Evolutionary conservation across 768 basidiomycete genomes (phyloP).

Genomic region (Cubamyces sp.): DNA sequence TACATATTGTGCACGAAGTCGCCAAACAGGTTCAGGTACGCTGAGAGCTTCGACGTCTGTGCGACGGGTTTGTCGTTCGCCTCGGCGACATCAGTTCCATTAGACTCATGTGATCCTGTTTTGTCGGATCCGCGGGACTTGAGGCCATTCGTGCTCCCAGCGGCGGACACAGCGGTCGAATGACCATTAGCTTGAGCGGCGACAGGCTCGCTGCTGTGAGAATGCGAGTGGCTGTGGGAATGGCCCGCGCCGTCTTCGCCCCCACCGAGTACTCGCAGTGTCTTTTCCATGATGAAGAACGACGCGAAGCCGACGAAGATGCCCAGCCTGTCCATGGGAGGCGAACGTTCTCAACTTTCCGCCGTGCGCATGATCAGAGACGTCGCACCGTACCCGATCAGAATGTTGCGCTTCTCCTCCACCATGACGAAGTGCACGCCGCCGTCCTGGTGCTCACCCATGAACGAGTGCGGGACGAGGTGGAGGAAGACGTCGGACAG

Average conservation of each 20-base stretch:
- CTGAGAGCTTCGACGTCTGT: slow-evolving; percentile 82
- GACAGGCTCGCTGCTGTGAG: slow-evolving; percentile 46
- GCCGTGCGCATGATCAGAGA: not conserved
- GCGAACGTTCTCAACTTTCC: slow-evolving; percentile 5
- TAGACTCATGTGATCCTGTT: slow-evolving; percentile 30
- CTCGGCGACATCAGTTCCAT: slow-evolving; percentile 27
- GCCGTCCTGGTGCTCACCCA: slow-evolving; percentile 80
- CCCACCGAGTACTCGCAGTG: slow-evolving; percentile 76
- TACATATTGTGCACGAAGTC: slow-evolving; percentile 96
- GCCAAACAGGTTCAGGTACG: slow-evolving; percentile 91
- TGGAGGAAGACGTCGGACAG: slow-evolving; percentile 94
- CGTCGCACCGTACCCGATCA: slow-evolving; percentile 66
- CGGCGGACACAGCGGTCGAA: slow-evolving; percentile 51
- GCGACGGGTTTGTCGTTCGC: slow-evolving; percentile 33
- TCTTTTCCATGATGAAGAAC: slow-evolving; percentile 95
- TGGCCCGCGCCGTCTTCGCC: slow-evolving; percentile 55
- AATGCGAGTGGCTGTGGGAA: slow-evolving; percentile 64
- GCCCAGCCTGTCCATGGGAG: slow-evolving; percentile 53
- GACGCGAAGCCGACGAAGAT: slow-evolving; percentile 87
- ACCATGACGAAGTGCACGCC: slow-evolving; percentile 82
- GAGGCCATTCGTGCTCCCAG: slow-evolving; percentile 50
- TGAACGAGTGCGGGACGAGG: slow-evolving; percentile 88
- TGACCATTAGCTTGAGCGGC: slow-evolving; percentile 36
- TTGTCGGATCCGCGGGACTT: slow-evolving; percentile 46
- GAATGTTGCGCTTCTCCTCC: slow-evolving; percentile 88